Evolutionary conservation across 169 alveolate species (phyloP).

Genomic region (Theileria sp.): DNA sequence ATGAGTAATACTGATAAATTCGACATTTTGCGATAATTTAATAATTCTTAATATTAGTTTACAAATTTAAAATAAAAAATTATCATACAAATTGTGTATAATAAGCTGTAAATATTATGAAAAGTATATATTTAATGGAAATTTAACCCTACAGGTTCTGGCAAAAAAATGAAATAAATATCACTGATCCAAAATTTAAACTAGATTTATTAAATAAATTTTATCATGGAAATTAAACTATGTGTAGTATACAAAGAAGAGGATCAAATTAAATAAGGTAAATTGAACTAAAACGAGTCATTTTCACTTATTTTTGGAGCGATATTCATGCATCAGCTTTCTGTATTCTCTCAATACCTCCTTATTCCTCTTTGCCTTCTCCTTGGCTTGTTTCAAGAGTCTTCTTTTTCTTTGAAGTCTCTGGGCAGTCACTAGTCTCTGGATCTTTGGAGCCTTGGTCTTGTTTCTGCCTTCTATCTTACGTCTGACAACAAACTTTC

Average conservation of each 20-base stretch:
- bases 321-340: conserved; percentile 67
- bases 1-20: conserved; percentile 7
- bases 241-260: neutral
- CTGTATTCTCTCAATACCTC: conserved; percentile 74
- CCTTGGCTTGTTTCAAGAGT: conserved; percentile 68
- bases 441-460: conserved; percentile 96
- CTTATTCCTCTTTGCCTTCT: conserved; percentile 74
- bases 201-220: neutral
- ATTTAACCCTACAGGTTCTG: conserved; percentile 12
- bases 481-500: conserved; percentile 91
- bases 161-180: neutral
- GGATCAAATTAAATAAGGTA: neutral
- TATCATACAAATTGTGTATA: neutral
- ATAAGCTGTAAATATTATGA: neutral
- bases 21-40: conserved; percentile 12
- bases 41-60: neutral
- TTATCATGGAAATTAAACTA: neutral
- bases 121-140: neutral
- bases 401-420: conserved; percentile 95
- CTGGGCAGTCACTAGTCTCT: conserved; percentile 98
- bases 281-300: neutral
- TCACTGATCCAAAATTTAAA: neutral
- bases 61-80: conserved; percentile 1
- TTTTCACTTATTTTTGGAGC: conserved; percentile 12
- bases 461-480: conserved; percentile 86